Percentiles rank a stretch among this genome's conserved stretches.
Evolutionary conservation across 495 filamentous ascomycete genomes (phyloP).

Genomic region (Articulospora tetracladia): DNA sequence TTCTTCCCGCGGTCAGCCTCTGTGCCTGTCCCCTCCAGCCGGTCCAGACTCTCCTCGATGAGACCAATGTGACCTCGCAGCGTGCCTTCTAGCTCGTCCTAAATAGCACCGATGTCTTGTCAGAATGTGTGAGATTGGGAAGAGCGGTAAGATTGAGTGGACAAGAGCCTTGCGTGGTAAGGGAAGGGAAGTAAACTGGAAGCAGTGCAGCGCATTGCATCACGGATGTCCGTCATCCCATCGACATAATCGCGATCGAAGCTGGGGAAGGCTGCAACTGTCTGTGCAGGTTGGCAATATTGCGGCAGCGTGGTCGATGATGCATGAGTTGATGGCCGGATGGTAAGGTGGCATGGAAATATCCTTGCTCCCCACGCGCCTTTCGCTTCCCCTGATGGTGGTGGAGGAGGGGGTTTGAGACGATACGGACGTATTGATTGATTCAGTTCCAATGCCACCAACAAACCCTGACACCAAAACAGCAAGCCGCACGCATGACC

Average conservation of each 20-base stretch:
- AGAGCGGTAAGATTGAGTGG: neutral
- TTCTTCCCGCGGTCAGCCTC: slow-evolving; percentile 16
- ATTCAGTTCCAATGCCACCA: neutral
- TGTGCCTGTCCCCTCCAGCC: slow-evolving; percentile 18
- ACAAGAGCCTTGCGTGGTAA: no score
- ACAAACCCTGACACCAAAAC: no score
- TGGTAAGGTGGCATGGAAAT: neutral
- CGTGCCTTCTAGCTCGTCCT: slow-evolving; percentile 41
- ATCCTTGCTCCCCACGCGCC: no score
- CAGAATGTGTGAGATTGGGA: neutral
- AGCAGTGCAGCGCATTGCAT: no score
- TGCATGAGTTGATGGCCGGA: neutral
- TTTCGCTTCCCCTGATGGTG: neutral
- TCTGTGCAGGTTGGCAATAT: no score
- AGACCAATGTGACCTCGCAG: slow-evolving; percentile 42
- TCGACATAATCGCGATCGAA: no score
- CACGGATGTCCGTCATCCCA: no score
- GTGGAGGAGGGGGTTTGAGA: neutral
- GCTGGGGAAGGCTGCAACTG: no score
- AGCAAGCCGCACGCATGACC: no score
- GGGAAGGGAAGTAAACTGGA: neutral
- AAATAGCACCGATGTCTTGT: neutral
- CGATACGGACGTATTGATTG: neutral
- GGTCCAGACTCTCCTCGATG: slow-evolving; percentile 40
- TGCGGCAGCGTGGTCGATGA: no score